Conservation (phyloP, 2,329 filamentous ascomycete species). For the Exophiala xenobiotica region DNA sequence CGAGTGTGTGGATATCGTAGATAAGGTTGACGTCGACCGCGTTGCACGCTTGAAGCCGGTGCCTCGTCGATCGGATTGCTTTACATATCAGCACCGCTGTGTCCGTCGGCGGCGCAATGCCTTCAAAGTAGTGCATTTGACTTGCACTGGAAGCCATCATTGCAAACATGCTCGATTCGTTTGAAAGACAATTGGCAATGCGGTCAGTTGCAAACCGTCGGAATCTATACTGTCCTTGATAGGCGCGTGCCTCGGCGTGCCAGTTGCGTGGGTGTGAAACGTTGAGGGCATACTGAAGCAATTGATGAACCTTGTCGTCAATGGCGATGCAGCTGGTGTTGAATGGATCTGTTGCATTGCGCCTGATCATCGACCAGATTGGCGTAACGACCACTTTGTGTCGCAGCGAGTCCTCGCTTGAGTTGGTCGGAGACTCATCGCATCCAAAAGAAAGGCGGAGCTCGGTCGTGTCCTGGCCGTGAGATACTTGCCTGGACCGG, state of each 20-base stretch:
- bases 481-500: no score
- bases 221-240: neutral
- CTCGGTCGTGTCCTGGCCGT: no score
- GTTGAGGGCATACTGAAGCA: neutral
- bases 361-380: no score
- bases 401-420: no score
- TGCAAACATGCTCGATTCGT: neutral
- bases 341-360: neutral
- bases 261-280: constrained; percentile 2
- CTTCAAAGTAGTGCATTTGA: constrained; percentile 2
- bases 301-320: neutral
- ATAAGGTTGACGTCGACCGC: constrained; percentile 1
- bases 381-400: no score
- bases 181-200: neutral
- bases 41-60: neutral
- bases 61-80: neutral
- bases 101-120: neutral
- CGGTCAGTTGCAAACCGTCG: neutral
- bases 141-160: neutral
- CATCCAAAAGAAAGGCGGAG: no score
- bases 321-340: neutral
- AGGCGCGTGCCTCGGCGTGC: neutral
- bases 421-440: no score
- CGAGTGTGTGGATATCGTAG: constrained; percentile 4
- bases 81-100: neutral